These are phyloP conservation scores for Microstroma glucosiphilum DNA, from an alignment of 1,284 basidiomycete genomes.

Conservation along the genomic window DNA sequence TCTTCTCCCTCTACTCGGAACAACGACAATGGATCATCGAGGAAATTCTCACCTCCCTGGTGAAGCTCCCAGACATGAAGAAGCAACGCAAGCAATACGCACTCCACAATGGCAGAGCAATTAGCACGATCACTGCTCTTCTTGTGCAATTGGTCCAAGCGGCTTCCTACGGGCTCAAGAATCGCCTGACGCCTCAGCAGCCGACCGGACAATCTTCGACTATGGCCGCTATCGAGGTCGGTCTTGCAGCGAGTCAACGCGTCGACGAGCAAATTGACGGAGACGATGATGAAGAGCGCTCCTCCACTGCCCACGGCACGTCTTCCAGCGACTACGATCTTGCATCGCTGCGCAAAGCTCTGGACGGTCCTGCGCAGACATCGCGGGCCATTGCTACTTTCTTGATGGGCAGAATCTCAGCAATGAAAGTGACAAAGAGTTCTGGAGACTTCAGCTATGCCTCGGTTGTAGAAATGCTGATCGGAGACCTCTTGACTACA, in stretches of 20 bases:
- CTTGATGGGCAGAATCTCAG: conserved; percentile 60
- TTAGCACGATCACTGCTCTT: conserved; percentile 84
- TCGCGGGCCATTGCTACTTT: conserved; percentile 71
- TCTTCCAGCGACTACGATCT: conserved; percentile 14
- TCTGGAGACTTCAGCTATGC: conserved; percentile 58
- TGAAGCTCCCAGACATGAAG: conserved; percentile 80
- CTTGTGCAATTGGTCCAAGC: conserved; percentile 93
- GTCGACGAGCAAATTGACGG: neutral
- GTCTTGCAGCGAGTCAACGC: neutral
- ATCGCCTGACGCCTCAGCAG: neutral
- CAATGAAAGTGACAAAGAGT: conserved; percentile 30
- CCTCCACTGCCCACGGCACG: neutral
- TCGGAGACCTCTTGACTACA: conserved; percentile 79
- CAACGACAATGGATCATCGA: conserved; percentile 94
- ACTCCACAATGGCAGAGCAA: conserved; percentile 59
- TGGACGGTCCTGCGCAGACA: conserved; percentile 31
- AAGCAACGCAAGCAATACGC: conserved; percentile 69
- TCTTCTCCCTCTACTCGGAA: conserved; percentile 80
- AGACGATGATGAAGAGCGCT: neutral
- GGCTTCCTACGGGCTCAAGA: conserved; percentile 51
- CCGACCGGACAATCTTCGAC: neutral
- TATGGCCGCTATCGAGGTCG: neutral
- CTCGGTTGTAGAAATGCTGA: conserved; percentile 78
- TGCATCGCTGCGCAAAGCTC: conserved; percentile 22
- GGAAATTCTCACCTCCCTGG: conserved; percentile 81